Base-by-base conservation (phyloP, 805 yeast genomes). In the Ogataea nitratoaversa region DNA sequence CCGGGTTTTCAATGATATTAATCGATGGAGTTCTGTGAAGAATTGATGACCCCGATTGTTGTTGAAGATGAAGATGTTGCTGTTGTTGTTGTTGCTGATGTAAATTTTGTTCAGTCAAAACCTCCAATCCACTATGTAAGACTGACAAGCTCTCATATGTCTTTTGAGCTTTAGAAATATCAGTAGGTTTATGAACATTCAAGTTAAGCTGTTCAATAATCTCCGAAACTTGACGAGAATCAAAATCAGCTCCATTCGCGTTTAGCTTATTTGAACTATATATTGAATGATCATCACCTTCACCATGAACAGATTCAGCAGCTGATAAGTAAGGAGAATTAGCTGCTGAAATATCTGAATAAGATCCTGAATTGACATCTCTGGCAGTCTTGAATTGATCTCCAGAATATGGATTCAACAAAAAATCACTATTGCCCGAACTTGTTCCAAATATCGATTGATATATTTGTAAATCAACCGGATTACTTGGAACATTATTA, bases 1-100 rank as follows among this genome's bases (percentile, higher is more conserved):
- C 71, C 5, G 76, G 67, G 3, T 68, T 64, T 25, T 62, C 59
- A 18, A 62, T 48, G 2, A 54, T 48, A 24, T 48, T 50, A 30
- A 54, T 53, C 0, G 49, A 40, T 2, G 54, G 54, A 7, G 56
- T 41, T n/a, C n/a, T n/a, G 30, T 30, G 29, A 12, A 19, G 22
- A 9, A 13, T 31, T 13, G 34, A 31, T 17, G 28, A 14, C 8
- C 13, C 27, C 5, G 5, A 16, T 28, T 17, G 34, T 23, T 17
- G 34, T 17, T 30, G 40, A 11, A 14, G 13, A 3, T 30, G 40
- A 11, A 14, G 13, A 3, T 22, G 30, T 29, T 32, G 34, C 24
- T 34, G 47, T 27, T 37, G 37, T n/a, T 40, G 40, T 18, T 52
- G 43, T 34, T 48, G 49, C 13, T 49, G 48, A 19, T 45, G 46